A percentile compares a stretch with the other conserved stretches of the same genome.
Conservation (phyloP, 208 protist genomes). For the Crithidia mellificae region DNA sequence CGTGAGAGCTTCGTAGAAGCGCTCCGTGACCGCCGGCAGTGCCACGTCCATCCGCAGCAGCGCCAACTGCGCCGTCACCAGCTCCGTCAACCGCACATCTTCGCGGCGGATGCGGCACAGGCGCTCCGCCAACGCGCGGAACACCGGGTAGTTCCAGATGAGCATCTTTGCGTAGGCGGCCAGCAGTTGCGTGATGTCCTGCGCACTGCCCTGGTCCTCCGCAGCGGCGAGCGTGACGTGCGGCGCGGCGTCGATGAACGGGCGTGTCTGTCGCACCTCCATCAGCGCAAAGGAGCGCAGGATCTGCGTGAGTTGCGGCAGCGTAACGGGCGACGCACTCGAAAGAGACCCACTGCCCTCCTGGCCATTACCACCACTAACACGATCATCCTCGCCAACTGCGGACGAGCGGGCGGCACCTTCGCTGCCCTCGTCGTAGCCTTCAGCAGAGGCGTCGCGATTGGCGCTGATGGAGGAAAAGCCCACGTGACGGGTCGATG, state of each 20-base stretch:
- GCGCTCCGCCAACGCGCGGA: conserved; percentile 61
- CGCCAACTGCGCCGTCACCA: conserved; percentile 62
- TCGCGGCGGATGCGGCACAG: conserved; percentile 12
- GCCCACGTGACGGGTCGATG: not conserved
- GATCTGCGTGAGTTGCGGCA: conserved; percentile 47
- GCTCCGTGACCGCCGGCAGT: conserved; percentile 32
- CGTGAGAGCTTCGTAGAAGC: conserved; percentile 20
- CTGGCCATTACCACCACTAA: not conserved
- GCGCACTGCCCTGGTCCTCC: conserved; percentile 29
- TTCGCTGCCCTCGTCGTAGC: not conserved
- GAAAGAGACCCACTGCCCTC: too few species aligned
- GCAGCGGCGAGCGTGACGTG: conserved; percentile 33
- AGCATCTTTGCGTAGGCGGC: conserved; percentile 77
- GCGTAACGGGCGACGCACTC: conserved; percentile 19
- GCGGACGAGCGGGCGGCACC: not conserved
- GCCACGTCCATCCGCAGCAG: conserved; percentile 72
- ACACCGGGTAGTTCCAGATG: conserved; percentile 72
- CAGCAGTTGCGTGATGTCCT: conserved; percentile 44
- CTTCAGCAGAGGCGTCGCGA: too few species aligned
- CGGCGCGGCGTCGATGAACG: conserved; percentile 68
- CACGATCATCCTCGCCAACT: not conserved
- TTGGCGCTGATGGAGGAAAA: conserved; percentile 20
- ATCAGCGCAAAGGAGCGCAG: conserved; percentile 65
- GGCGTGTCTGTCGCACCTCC: conserved; percentile 46
- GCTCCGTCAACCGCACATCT: conserved; percentile 43